Conservation (phyloP, 2,329 filamentous ascomycete species). For the Hypomyces rosellus region DNA sequence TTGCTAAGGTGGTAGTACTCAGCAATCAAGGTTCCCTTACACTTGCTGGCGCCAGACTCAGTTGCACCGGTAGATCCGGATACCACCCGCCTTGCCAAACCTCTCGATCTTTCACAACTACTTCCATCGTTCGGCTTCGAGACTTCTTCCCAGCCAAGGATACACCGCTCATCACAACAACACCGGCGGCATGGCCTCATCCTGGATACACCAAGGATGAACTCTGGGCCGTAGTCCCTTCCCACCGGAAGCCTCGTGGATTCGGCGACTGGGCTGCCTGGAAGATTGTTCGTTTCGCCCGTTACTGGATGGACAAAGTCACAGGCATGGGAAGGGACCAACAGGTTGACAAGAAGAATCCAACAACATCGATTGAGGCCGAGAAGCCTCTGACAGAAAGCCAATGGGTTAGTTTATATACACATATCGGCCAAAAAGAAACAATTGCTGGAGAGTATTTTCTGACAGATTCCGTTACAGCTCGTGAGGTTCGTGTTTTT, state of each 20-base stretch:
- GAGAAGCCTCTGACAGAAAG: constrained; percentile 66
- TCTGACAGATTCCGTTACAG: constrained; percentile 19
- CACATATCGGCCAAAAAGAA: neutral
- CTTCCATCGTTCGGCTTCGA: constrained; percentile 37
- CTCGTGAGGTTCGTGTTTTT: constrained; percentile 86
- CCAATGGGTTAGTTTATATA: constrained; percentile 60
- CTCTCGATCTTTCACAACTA: constrained; percentile 43
- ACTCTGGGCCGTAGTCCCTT: constrained; percentile 67
- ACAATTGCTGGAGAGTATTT: too few relatives aligned
- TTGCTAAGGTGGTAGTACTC: constrained; percentile 12
- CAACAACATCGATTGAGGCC: constrained; percentile 48
- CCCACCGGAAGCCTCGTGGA: constrained; percentile 67
- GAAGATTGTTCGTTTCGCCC: constrained; percentile 65
- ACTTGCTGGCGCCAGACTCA: constrained; percentile 11
- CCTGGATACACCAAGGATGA: constrained; percentile 71
- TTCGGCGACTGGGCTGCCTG: constrained; percentile 75
- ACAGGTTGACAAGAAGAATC: constrained; percentile 52
- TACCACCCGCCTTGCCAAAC: constrained; percentile 5
- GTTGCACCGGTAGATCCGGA: constrained; percentile 13
- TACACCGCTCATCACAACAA: constrained; percentile 55
- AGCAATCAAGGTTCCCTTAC: constrained; percentile 7
- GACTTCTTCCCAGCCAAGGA: constrained; percentile 59
- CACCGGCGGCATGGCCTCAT: constrained; percentile 62
- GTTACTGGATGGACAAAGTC: constrained; percentile 73
- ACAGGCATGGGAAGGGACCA: constrained; percentile 72